Conservation (phyloP, 2,329 filamentous ascomycete genomes). For the Aureobasidium melanogenum region DNA sequence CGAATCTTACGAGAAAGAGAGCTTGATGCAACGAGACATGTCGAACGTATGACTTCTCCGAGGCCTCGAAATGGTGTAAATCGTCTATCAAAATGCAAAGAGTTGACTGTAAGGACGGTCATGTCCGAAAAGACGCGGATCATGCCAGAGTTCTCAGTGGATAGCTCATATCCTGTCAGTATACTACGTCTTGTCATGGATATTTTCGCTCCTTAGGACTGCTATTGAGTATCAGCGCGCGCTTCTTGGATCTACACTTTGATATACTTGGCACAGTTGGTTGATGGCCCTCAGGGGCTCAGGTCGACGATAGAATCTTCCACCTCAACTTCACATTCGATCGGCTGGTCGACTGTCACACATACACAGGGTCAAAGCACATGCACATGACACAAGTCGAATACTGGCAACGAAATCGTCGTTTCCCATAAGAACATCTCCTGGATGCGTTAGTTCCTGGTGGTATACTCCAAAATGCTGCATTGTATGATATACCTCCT, state of each 20-base stretch:
- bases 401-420: not conserved
- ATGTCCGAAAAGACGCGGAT: not conserved
- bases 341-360: not conserved
- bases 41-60: not conserved
- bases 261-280: not conserved
- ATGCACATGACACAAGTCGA: not conserved
- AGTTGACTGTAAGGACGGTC: not conserved
- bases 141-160: not conserved
- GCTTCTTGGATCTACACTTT: not conserved
- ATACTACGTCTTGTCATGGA: not conserved
- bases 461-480: not conserved
- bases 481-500: not conserved
- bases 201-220: not conserved
- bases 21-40: conserved; percentile 15
- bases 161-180: not conserved
- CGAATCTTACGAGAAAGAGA: conserved; percentile 15
- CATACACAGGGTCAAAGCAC: not conserved
- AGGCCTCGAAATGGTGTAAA: not conserved
- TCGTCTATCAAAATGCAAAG: not conserved
- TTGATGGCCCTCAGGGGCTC: not conserved
- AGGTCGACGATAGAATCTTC: not conserved
- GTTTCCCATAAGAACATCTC: not conserved
- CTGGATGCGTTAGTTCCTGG: not conserved
- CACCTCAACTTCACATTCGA: not conserved
- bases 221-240: not conserved